These are phyloP conservation scores for Magnaporthiopsis rhizophila DNA, from an alignment of 2,329 filamentous ascomycete genomes.

Conservation along the genomic window DNA sequence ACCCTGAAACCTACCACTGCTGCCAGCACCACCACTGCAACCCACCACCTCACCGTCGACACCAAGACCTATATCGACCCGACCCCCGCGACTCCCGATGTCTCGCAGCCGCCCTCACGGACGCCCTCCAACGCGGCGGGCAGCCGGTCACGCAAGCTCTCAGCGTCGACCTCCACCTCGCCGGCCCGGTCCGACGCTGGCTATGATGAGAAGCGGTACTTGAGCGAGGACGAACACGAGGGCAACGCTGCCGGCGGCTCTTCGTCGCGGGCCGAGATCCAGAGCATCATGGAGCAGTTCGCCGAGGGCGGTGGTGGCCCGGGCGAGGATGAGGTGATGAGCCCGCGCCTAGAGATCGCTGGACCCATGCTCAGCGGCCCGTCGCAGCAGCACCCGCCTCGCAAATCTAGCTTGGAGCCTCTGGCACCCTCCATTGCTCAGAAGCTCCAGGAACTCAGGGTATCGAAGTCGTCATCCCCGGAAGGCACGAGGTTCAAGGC, in stretches of 20 bases:
- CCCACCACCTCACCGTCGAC: conserved; percentile 37
- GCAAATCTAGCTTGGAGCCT: conserved; percentile 80
- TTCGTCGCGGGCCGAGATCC: conserved; percentile 71
- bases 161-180: conserved; percentile 30
- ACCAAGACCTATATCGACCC: conserved; percentile 45
- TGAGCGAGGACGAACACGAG: conserved; percentile 60
- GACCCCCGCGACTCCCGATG: conserved; percentile 47
- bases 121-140: conserved; percentile 47
- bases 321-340: conserved; percentile 81
- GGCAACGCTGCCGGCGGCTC: conserved; percentile 16
- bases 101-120: conserved; percentile 50
- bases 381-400: conserved; percentile 60
- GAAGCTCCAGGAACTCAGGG: conserved; percentile 37
- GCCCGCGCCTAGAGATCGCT: conserved; percentile 74
- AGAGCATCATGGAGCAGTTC: conserved; percentile 97
- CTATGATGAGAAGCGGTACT: conserved; percentile 48
- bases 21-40: conserved; percentile 25
- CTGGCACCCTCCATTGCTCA: conserved; percentile 42
- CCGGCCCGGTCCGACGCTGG: conserved; percentile 47
- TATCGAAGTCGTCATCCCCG: conserved; percentile 31
- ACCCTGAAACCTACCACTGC: conserved; percentile 39
- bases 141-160: conserved; percentile 28
- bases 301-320: conserved; percentile 65
- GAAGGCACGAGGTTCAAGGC: conserved; percentile 27
- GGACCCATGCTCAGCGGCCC: conserved; percentile 65